A percentile compares a stretch with the other conserved stretches of the same genome.
Evolutionary conservation across 1,284 basidiomycete species (phyloP).

Genomic region (Phellinidium pouzarii): DNA sequence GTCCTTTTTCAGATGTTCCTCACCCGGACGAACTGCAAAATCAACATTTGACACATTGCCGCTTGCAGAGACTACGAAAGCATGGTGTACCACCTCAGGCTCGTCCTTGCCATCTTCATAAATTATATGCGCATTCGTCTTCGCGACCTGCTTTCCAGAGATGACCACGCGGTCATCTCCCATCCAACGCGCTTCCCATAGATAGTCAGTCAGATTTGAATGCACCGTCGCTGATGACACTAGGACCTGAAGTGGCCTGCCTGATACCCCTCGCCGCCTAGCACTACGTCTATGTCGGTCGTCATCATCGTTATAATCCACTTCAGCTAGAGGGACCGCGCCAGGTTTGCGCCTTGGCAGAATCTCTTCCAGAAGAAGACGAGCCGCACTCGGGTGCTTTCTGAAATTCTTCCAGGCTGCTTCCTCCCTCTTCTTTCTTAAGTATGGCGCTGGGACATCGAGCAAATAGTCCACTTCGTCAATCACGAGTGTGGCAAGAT

Average conservation of each 20-base stretch:
- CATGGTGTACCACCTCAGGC: slow-evolving; percentile 45
- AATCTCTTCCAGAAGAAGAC: slow-evolving; percentile 50
- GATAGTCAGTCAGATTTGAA: slow-evolving; percentile 9
- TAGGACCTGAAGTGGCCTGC: slow-evolving; percentile 12
- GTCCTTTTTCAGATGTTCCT: slow-evolving; percentile 3
- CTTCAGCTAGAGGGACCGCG: slow-evolving; percentile 8
- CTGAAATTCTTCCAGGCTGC: slow-evolving; percentile 36
- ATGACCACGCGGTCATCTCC: slow-evolving; percentile 6
- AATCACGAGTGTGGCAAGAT: slow-evolving; percentile 52
- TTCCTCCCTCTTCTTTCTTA: slow-evolving; percentile 31
- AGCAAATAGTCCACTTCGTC: slow-evolving; percentile 73
- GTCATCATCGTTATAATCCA: slow-evolving; percentile 6
- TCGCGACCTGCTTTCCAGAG: slow-evolving; percentile 15
- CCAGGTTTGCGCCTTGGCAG: slow-evolving; percentile 15
- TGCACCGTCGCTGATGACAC: slow-evolving; percentile 18
- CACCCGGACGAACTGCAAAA: slow-evolving; percentile 5
- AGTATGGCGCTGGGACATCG: slow-evolving; percentile 37
- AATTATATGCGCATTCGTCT: slow-evolving; percentile 23
- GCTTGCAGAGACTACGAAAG: slow-evolving; percentile 50
- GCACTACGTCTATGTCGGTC: slow-evolving; percentile 24
- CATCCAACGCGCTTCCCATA: slow-evolving; percentile 14
- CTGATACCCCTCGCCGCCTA: background rate
- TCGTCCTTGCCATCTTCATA: slow-evolving; percentile 27
- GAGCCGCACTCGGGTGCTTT: slow-evolving; percentile 52
- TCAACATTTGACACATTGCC: slow-evolving; percentile 45